Evolutionary conservation across 2,329 filamentous ascomycete species (phyloP), one percentile per base, ranked within the genome.

Genomic region (Aspergillus clavatus): DNA sequence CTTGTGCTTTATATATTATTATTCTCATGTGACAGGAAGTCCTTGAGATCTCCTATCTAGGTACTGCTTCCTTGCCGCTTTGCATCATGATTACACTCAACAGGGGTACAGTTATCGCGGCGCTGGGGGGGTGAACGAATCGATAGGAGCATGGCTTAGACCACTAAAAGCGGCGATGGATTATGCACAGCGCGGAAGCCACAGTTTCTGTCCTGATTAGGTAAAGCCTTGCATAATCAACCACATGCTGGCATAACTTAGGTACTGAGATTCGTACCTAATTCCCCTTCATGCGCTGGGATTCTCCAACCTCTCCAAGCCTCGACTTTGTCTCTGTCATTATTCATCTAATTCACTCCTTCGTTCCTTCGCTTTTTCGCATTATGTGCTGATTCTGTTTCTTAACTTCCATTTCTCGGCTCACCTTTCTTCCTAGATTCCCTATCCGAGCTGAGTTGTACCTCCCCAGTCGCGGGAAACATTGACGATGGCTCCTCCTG

Each of bases 401-500:
- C 27, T 38, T 38, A 23, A 7, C 23, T 37, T 21, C 33, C 39
- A 14, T 21, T 10, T 5, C 16, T 21, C 23, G n/a, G 26, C 41
- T 27, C 21, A 39, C 16, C 23, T 40, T 42, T 45, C 36, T 24
- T 38, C 24, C 37, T 31, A 38, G 23, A 21, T 37, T 38, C 36
- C 38, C 37, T 40, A 41, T 18, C 16, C 31, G 28, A 39, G 45
- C 46, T 38, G 45, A 42, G 12, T 19, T 42, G 37, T 28, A 40
- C 38, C 24, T 45, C 23, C 12, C 23, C 37, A 26, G 11, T 22
- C 12, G 23, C 18, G 26, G 35, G 40, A 38, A 40, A 38, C 33
- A 21, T 28, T 41, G 31, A 55, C 53, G 38, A 71, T 70, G 68
- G 54, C 64, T 43, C 52, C 54, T 48, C 56, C 65, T 43, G 47